Percentiles rank a stretch among this genome's conserved stretches.
Evolutionary conservation across 2,329 filamentous ascomycete genomes (phyloP).

Genomic region (Colletotrichum viniferum): DNA sequence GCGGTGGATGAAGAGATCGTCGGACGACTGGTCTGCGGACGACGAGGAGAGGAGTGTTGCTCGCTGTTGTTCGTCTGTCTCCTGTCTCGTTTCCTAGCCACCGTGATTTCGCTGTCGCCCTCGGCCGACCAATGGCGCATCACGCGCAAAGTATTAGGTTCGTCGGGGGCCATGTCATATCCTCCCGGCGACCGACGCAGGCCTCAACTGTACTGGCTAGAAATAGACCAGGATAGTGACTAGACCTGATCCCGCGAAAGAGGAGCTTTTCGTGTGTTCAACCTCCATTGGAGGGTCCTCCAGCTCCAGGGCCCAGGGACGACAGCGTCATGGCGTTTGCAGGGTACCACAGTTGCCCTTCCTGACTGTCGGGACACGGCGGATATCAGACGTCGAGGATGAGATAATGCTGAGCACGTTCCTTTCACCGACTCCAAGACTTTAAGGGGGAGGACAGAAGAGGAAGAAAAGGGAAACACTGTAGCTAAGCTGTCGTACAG

Average conservation of each 20-base stretch:
- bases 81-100: constrained; percentile 17
- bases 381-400: neutral
- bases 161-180: neutral
- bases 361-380: neutral
- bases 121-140: neutral
- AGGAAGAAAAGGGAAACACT: neutral
- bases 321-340: constrained; percentile 1
- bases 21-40: neutral
- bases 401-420: neutral
- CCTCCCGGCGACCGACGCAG: neutral
- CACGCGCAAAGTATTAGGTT: neutral
- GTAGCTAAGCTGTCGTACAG: neutral
- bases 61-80: neutral
- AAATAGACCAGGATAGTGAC: neutral
- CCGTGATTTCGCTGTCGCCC: constrained; percentile 4
- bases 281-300: constrained; percentile 5
- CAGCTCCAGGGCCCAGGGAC: neutral
- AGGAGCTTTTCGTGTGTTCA: neutral
- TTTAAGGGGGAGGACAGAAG: neutral
- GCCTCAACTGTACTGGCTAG: neutral
- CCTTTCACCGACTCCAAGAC: neutral
- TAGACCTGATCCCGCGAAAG: neutral
- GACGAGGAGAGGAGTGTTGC: neutral
- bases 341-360: neutral
- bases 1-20: constrained; percentile 14